phyloP scores from a whole-genome alignment of 1,284 basidiomycete genomes.

The Takashimella koratensis region DNA sequence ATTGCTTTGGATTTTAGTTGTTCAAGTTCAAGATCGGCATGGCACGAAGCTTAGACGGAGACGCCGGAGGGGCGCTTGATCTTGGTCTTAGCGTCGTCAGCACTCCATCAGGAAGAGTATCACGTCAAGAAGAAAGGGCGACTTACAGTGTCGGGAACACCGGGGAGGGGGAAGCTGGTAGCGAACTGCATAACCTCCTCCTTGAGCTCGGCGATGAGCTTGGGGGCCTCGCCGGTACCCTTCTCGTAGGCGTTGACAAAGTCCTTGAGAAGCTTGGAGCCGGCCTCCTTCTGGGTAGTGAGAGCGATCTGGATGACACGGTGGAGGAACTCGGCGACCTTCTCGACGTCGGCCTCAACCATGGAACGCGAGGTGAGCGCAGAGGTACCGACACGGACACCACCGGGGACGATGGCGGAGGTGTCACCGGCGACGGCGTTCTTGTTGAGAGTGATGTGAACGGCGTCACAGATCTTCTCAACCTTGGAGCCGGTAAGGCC shows the following conservation, averaged over 20 bases:
- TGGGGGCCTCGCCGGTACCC: conserved; percentile 65
- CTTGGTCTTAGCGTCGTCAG: background rate
- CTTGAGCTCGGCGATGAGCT: conserved; percentile 48
- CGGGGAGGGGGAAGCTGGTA: conserved; percentile 84
- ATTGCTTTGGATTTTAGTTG: too few species aligned
- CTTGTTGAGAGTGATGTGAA: conserved; percentile 91
- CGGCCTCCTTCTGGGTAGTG: conserved; percentile 86
- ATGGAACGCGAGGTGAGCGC: conserved; percentile 94
- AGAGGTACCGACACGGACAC: conserved; percentile 92
- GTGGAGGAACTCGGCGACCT: conserved; percentile 88
- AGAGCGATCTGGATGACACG: conserved; percentile 85
- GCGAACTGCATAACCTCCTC: conserved; percentile 70
- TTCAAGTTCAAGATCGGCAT: too few species aligned
- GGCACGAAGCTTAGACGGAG: background rate
- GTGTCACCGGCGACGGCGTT: conserved; percentile 21
- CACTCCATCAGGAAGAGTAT: background rate
- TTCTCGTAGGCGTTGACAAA: conserved; percentile 79
- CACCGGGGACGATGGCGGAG: conserved; percentile 93
- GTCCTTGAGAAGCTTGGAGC: conserved; percentile 92
- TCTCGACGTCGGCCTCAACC: conserved; percentile 72
- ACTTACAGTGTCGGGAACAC: conserved; percentile 62
- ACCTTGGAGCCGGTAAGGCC: conserved; percentile 96
- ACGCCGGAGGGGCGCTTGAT: background rate
- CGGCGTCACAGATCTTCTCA: conserved; percentile 95
- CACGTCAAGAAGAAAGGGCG: background rate